Base-by-base conservation (phyloP, 176 grass and related monocot species). In the Secale cereale region DNA sequence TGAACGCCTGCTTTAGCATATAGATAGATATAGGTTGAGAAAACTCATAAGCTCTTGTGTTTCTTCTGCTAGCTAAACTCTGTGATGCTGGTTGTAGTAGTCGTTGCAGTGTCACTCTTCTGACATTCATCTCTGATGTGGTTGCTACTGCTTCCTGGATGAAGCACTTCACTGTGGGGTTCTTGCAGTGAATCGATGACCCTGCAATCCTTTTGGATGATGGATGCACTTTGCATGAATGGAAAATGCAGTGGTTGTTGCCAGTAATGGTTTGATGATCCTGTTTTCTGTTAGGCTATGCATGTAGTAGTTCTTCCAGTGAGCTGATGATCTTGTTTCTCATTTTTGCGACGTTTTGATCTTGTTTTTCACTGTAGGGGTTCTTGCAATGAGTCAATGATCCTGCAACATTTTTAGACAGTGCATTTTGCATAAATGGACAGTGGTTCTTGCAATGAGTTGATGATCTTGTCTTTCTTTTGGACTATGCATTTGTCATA, bases 1-100 rank as follows among this genome's bases (percentile, higher is more conserved):
- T n/a, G n/a, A n/a, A n/a, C n/a, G n/a, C n/a, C n/a, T n/a, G n/a
- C n/a, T n/a, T n/a, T n/a, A n/a, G n/a, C n/a, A n/a, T n/a, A n/a
- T n/a, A n/a, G n/a, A n/a, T n/a, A n/a, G n/a, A n/a, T n/a, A n/a
- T n/a, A n/a, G n/a, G n/a, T n/a, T n/a, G n/a, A n/a, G n/a, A n/a
- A n/a, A n/a, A n/a, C n/a, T n/a, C n/a, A n/a, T 16, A 25, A 50
- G 41, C 41, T 48, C 41, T 28, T 16, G 71, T 74, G 26, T 74
- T 74, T 48, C 71, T 74, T 29, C 13, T 74, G 71, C 71, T 74
- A 48, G 71, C 46, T 48, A 74, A 74, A 50, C 71, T 74, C 27
- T 56, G 12, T 45, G 52, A 57, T 57, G 52, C 52, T 57, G 52
- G 19, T 57, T 57, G 19, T 57, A 57, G 70, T 74, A 74, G 25